Conservation (phyloP, 768 basidiomycete species). For the Leccinum imitatum region DNA sequence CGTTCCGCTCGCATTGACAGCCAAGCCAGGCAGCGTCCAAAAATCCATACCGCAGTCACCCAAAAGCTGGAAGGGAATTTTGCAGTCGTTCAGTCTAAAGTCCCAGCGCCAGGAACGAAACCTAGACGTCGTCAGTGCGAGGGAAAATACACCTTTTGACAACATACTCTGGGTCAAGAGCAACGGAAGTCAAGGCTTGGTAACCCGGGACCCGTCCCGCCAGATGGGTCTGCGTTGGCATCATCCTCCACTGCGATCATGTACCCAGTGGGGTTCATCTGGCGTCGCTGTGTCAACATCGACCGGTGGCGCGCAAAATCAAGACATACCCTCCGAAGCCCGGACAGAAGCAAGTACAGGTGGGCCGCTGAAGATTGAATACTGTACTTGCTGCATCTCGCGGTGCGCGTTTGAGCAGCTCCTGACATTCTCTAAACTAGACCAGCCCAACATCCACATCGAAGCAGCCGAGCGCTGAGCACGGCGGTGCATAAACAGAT, state of each 20-base stretch:
- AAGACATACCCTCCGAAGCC: not conserved
- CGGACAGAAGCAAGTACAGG: rapidly evolving
- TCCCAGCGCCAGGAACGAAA: too few species aligned
- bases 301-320: not conserved
- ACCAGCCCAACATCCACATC: not conserved
- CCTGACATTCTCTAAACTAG: not conserved
- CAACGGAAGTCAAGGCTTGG: not conserved
- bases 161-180: not conserved
- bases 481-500: not conserved
- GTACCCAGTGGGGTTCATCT: not conserved
- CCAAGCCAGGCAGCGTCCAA: too few species aligned
- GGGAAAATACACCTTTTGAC: not conserved
- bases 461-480: not conserved
- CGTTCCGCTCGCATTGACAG: too few species aligned
- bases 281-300: not conserved
- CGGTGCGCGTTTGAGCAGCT: not conserved
- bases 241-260: not conserved
- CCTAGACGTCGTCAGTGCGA: too few species aligned
- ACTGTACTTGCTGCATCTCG: not conserved
- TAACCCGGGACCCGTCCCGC: not conserved
- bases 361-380: not conserved
- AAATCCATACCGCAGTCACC: too few species aligned
- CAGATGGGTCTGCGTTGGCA: not conserved
- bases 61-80: too few species aligned
- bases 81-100: too few species aligned